These are phyloP conservation scores for Raffaelea albimanens DNA, from an alignment of 2,329 filamentous ascomycete genomes.

Conservation along the genomic window DNA sequence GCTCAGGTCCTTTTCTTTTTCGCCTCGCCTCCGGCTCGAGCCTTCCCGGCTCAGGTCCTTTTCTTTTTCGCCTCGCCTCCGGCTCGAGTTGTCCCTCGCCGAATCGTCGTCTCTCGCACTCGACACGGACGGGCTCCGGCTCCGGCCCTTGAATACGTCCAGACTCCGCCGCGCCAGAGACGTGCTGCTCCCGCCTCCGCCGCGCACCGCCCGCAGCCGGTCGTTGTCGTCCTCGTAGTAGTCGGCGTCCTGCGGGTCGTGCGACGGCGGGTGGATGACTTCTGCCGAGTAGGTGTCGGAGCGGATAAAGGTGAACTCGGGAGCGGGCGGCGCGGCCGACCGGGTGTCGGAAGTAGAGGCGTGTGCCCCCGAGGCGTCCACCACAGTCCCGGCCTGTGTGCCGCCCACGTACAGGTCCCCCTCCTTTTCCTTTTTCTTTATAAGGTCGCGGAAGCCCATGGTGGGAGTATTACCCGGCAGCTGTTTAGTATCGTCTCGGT, in stretches of 20 bases:
- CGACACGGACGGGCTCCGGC: constrained; percentile 38
- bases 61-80: not conserved
- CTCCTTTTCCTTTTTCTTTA: constrained; percentile 7
- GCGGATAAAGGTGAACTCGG: constrained; percentile 75
- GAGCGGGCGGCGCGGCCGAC: constrained; percentile 31
- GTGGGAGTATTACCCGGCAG: not conserved
- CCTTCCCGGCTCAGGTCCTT: no score
- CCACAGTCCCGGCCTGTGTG: not conserved
- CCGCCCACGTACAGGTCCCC: not conserved
- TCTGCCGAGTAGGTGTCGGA: constrained; percentile 76
- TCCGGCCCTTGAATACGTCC: constrained; percentile 28
- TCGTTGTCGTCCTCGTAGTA: constrained; percentile 12
- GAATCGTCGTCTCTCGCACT: constrained; percentile 27
- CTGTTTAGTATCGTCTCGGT: no score
- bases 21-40: no score
- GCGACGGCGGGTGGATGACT: constrained; percentile 58
- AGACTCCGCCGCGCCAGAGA: constrained; percentile 18
- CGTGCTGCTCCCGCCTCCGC: constrained; percentile 17
- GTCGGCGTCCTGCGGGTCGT: constrained; percentile 8
- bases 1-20: no score
- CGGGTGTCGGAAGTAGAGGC: no score
- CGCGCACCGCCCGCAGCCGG: constrained; percentile 16
- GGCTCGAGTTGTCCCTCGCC: constrained; percentile 20
- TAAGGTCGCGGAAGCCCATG: constrained; percentile 9
- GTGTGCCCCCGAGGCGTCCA: constrained; percentile 1